A percentile compares a stretch with the other conserved stretches of the same genome.
These are phyloP conservation scores for Fusarium coffeatum DNA, from an alignment of 2,329 filamentous ascomycete species.

Conservation along the genomic window DNA sequence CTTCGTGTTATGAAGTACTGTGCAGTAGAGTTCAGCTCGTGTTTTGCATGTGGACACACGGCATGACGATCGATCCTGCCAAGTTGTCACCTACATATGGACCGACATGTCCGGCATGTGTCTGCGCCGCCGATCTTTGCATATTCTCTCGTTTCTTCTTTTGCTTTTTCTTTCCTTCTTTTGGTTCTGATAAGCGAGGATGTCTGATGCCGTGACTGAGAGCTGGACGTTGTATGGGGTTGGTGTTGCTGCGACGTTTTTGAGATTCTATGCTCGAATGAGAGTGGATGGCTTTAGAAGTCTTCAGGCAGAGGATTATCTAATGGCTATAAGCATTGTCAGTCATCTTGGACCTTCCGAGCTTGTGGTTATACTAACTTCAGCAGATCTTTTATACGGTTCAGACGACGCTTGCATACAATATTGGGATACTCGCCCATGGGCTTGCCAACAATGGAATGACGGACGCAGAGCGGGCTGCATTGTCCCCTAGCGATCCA, in stretches of 20 bases:
- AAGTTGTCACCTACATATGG: constrained; percentile 11
- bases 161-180: not conserved
- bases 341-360: not conserved
- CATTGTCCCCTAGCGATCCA: constrained; percentile 54
- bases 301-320: constrained; percentile 48
- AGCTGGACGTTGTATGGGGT: constrained; percentile 47
- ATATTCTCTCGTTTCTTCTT: not conserved
- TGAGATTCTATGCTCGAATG: constrained; percentile 49
- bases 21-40: not conserved
- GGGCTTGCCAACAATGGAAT: constrained; percentile 67
- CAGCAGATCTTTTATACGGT: constrained; percentile 62
- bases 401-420: constrained; percentile 62
- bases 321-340: constrained; percentile 42
- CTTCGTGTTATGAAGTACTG: not conserved
- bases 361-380: not conserved
- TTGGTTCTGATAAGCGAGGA: constrained; percentile 10
- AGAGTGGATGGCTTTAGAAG: constrained; percentile 40
- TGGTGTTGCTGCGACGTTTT: constrained; percentile 42
- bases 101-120: not conserved
- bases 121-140: constrained; percentile 1
- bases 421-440: constrained; percentile 57
- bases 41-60: not conserved
- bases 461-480: constrained; percentile 59
- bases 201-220: constrained; percentile 36
- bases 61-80: not conserved